A percentile compares a stretch with the other conserved stretches of the same genome.
phyloP scores from a whole-genome alignment of 2,329 filamentous ascomycete species.

The Sporothrix phasma region DNA sequence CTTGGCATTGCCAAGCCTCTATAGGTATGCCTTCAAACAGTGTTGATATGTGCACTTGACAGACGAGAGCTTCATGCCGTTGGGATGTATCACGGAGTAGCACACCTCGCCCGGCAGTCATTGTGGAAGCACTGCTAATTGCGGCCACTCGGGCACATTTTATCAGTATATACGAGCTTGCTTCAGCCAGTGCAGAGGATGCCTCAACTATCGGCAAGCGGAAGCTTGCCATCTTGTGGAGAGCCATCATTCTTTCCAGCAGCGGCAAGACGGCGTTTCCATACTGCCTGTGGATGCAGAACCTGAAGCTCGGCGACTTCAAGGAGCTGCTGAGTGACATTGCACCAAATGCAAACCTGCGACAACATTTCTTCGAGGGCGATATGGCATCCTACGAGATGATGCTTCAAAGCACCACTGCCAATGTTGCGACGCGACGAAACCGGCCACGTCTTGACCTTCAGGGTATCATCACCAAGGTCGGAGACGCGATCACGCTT shows the following conservation, averaged over 20 bases:
- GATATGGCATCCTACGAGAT: slow-evolving; percentile 30
- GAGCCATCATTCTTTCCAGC: slow-evolving; percentile 56
- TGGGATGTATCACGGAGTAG: neutral
- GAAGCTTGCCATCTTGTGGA: slow-evolving; percentile 57
- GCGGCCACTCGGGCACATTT: neutral
- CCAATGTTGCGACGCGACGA: slow-evolving; percentile 16
- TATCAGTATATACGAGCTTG: slow-evolving; percentile 37
- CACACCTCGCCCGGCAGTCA: too few relatives aligned
- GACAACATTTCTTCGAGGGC: slow-evolving; percentile 31
- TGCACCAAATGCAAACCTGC: slow-evolving; percentile 22
- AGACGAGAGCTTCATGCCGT: neutral
- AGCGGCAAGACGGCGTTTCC: slow-evolving; percentile 53
- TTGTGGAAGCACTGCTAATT: neutral
- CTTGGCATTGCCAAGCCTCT: slow-evolving; percentile 51
- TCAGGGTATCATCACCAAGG: slow-evolving; percentile 34
- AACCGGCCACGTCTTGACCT: slow-evolving; percentile 25
- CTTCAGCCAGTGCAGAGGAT: slow-evolving; percentile 34
- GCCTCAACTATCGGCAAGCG: slow-evolving; percentile 29
- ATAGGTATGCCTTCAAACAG: slow-evolving; percentile 38
- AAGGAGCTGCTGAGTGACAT: slow-evolving; percentile 48
- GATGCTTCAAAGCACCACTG: slow-evolving; percentile 16
- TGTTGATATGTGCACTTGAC: neutral
- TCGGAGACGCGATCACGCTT: slow-evolving; percentile 47
- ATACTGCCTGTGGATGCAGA: slow-evolving; percentile 58
- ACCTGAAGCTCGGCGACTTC: slow-evolving; percentile 54